These are phyloP conservation scores for Dendrobium huoshanense DNA, from an alignment of 106 monocot genomes.

Conservation along the genomic window DNA sequence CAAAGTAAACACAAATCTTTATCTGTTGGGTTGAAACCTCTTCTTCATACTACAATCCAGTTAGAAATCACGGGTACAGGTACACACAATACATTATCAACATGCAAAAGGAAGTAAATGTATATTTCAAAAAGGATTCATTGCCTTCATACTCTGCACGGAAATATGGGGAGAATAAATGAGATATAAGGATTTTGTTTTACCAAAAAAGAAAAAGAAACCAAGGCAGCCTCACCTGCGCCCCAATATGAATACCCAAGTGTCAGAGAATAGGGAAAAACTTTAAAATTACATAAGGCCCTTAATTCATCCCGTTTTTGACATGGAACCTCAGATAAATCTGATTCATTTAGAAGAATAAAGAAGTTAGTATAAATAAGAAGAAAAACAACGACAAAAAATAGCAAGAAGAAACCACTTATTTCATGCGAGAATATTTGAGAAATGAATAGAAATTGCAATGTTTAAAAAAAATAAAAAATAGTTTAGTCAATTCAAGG, in stretches of 20 bases:
- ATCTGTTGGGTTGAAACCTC: not conserved
- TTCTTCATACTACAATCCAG: not conserved
- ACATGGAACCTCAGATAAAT: constrained; percentile 60
- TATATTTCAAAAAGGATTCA: not conserved
- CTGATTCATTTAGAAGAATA: constrained; percentile 33
- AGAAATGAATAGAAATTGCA: not conserved
- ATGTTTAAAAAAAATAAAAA: not conserved
- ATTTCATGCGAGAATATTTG: not conserved
- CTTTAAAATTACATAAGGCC: constrained; percentile 57
- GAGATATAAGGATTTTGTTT: not conserved
- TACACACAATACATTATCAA: not conserved
- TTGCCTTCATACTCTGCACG: not conserved
- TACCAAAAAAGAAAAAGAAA: constrained; percentile 2
- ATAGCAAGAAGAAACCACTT: not conserved
- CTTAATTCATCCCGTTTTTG: constrained; percentile 41
- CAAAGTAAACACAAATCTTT: not conserved
- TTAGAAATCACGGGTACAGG: not conserved
- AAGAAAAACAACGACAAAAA: not conserved
- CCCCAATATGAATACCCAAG: constrained; percentile 95
- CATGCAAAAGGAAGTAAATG: not conserved
- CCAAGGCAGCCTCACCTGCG: constrained; percentile 56
- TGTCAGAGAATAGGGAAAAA: constrained; percentile 59
- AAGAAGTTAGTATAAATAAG: not conserved
- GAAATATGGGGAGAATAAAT: not conserved
- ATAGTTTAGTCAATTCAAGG: not conserved